Evolutionary conservation across 2,329 filamentous ascomycete genomes (phyloP).

Genomic region (Fusarium tanahbumbuense): DNA sequence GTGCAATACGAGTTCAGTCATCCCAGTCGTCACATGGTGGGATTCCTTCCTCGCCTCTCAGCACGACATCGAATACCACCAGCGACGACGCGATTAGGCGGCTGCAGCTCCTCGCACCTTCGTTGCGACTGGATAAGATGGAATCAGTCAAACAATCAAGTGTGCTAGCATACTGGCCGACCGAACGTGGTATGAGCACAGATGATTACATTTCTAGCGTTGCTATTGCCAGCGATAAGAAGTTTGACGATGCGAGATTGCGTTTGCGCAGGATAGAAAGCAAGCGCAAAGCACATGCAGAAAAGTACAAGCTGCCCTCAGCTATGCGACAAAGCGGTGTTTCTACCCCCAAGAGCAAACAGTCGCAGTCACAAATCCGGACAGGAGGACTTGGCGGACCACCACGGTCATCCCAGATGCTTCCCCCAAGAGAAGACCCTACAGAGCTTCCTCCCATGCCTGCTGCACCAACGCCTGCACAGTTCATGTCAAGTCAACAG

Average conservation of each 20-base stretch:
- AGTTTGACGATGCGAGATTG: slow-evolving; percentile 51
- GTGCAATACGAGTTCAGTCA: slow-evolving; percentile 38
- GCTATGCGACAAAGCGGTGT: slow-evolving; percentile 44
- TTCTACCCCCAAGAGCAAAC: slow-evolving; percentile 21
- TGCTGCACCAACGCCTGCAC: slow-evolving; percentile 40
- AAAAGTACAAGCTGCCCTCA: slow-evolving; percentile 50
- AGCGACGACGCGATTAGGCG: slow-evolving; percentile 50
- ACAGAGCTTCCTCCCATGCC: slow-evolving; percentile 28
- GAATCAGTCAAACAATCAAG: slow-evolving; percentile 45
- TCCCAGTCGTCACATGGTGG: slow-evolving; percentile 40
- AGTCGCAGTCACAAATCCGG: not conserved
- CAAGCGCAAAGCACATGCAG: slow-evolving; percentile 50
- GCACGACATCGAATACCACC: slow-evolving; percentile 13
- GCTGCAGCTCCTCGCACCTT: slow-evolving; percentile 51
- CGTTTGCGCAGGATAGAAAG: slow-evolving; percentile 50
- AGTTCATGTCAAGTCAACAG: slow-evolving; percentile 54
- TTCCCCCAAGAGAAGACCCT: slow-evolving; percentile 23
- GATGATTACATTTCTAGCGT: slow-evolving; percentile 55
- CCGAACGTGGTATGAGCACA: slow-evolving; percentile 51
- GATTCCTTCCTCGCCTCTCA: slow-evolving; percentile 42
- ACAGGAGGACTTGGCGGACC: slow-evolving; percentile 1
- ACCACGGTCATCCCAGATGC: slow-evolving; percentile 26
- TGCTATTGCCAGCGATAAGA: slow-evolving; percentile 50
- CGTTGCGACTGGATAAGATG: slow-evolving; percentile 44
- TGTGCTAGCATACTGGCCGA: slow-evolving; percentile 55